Base-by-base conservation (phyloP, 148 eudicot genomes). In the Rhododendron mucronatum region DNA sequence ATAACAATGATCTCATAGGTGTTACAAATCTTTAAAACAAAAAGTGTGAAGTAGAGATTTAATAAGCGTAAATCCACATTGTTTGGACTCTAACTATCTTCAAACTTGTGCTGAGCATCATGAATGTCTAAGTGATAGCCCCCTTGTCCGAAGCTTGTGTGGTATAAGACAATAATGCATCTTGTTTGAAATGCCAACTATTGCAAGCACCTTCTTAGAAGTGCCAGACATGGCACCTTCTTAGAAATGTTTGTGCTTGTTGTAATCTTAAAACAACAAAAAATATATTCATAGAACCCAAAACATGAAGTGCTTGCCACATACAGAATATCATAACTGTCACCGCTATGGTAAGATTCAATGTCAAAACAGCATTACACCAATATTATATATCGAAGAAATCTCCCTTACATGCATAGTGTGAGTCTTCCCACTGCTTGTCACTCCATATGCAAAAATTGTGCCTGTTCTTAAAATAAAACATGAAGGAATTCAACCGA, bases 351-450 rank as follows among this genome's bases (percentile, higher is more conserved):
- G 33, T 73, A 59, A 12, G 76, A 71, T 74, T 37, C 12, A 7
- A 79, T n/a, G 55, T 14, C 57, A 76, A 45, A 50, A 30, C 82
- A n/a, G 16, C 39, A 63, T 74, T 74, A 71, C 26, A 18, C 28
- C 21, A 23, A 82, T 45, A n/a, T 12, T 8, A 82, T 73, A 73
- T n/a, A 14, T 20, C 28, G 55, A 84, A 82, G 67, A 74, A 76
- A 84, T 50, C 71, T 82, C 50, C 53, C 95, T 92, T 91, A 96
- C 99, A 91, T 96, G 99, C 99, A 96, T 96, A 61, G 98, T 96
- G 76, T 96, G 99, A 39, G 99, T 96, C 94, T 96, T 96, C 85
- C 99, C 99, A 85, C 99, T 96, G 93, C 99, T 97, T 73, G 98
- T 97, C 84, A 97, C 99, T 28, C 99, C 99, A 83, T 97, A 97